phyloP scores from a whole-genome alignment of 176 grass and related monocot species.

The Chloris gayana region DNA sequence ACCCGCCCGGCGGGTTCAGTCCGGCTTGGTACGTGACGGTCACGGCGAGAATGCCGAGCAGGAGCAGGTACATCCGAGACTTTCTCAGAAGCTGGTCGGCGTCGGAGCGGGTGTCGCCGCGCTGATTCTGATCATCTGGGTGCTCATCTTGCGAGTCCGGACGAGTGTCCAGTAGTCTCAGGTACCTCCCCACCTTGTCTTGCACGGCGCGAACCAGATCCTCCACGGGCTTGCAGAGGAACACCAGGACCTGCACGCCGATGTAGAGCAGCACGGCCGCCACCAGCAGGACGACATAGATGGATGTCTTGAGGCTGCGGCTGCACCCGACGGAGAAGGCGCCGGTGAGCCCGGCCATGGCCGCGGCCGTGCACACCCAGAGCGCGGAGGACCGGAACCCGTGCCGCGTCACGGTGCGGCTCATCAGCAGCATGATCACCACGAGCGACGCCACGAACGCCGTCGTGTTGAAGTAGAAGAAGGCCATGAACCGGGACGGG shows the following conservation, averaged over 20 bases:
- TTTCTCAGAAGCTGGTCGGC: conserved; percentile 25
- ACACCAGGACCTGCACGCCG: conserved; percentile 29
- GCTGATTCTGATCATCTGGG: not conserved
- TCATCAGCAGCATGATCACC: conserved; percentile 53
- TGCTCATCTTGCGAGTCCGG: not conserved
- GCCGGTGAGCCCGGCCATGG: conserved; percentile 38
- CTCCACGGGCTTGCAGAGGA: conserved; percentile 29
- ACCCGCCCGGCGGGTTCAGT: conserved; percentile 36
- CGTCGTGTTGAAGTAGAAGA: conserved; percentile 63
- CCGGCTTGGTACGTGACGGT: conserved; percentile 39
- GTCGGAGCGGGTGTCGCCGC: not conserved
- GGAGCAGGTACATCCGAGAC: conserved; percentile 44
- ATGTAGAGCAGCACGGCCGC: conserved; percentile 40
- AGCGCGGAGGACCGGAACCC: conserved; percentile 41
- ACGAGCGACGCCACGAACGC: conserved; percentile 51
- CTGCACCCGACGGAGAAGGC: conserved; percentile 48
- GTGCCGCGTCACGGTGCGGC: conserved; percentile 42
- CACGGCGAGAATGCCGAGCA: conserved; percentile 44
- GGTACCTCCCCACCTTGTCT: not conserved
- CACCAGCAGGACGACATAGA: conserved; percentile 40
- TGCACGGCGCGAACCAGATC: not conserved
- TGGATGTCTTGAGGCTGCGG: conserved; percentile 44
- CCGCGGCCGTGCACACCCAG: conserved; percentile 38
- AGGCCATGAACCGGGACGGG: conserved; percentile 34
- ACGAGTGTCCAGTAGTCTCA: not conserved